Conservation (phyloP, 768 basidiomycete genomes). For the Suillus sp. region DNA sequence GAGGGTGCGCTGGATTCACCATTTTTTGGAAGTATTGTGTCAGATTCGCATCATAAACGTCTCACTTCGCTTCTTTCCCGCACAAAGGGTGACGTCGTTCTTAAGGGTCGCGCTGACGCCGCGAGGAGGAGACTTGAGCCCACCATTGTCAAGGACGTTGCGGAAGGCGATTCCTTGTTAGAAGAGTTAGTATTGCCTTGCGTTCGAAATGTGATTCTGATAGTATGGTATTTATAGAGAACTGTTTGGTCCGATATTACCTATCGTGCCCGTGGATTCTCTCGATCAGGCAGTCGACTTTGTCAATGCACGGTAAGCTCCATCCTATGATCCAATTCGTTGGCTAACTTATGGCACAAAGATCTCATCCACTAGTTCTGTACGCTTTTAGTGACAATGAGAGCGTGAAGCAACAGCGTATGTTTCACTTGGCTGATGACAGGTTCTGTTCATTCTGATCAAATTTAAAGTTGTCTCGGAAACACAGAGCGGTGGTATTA, state of each 20-base stretch:
- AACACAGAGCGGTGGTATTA: slow-evolving; percentile 58
- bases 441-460: not conserved
- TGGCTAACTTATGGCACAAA: slow-evolving; percentile 23
- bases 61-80: slow-evolving; percentile 50
- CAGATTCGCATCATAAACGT: slow-evolving; percentile 53
- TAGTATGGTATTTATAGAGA: slow-evolving; percentile 45
- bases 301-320: slow-evolving; percentile 50
- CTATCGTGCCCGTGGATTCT: slow-evolving; percentile 58
- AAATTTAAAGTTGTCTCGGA: slow-evolving; percentile 47
- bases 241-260: slow-evolving; percentile 72
- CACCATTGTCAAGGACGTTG: slow-evolving; percentile 59
- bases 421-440: slow-evolving; percentile 15
- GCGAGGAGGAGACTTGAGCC: slow-evolving; percentile 53
- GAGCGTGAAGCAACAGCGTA: slow-evolving; percentile 41
- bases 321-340: not conserved
- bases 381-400: slow-evolving; percentile 63
- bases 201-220: not conserved
- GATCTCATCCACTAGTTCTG: slow-evolving; percentile 60
- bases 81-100: slow-evolving; percentile 58
- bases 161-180: slow-evolving; percentile 57
- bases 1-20: slow-evolving; percentile 47
- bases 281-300: slow-evolving; percentile 58
- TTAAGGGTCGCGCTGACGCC: slow-evolving; percentile 39
- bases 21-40: slow-evolving; percentile 54
- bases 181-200: slow-evolving; percentile 46